These are phyloP conservation scores for Populus pruinosa DNA, from an alignment of 345 rosid species.

Conservation along the genomic window DNA sequence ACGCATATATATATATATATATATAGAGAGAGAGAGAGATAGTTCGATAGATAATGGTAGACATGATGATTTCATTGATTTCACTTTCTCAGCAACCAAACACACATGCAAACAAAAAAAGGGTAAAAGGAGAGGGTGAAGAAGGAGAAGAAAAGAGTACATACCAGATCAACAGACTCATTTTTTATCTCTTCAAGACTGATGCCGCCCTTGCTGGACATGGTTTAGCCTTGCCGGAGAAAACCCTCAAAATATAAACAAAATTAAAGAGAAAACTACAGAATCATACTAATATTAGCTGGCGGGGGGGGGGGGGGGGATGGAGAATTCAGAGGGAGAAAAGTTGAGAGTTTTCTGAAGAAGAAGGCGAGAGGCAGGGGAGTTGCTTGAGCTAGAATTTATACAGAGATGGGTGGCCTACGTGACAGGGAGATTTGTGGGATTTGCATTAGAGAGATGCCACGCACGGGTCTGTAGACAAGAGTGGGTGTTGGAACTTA, in stretches of 20 bases:
- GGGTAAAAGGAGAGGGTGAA: background rate
- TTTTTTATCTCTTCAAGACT: constrained; percentile 63
- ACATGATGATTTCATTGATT: background rate
- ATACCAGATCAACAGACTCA: constrained; percentile 78
- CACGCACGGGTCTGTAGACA: constrained; percentile 10
- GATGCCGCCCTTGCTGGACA: constrained; percentile 39
- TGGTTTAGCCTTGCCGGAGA: background rate
- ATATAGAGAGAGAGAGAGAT: background rate
- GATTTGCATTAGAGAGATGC: background rate
- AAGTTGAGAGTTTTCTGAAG: background rate
- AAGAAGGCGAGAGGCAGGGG: background rate
- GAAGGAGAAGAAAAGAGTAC: background rate
- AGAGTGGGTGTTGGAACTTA: background rate
- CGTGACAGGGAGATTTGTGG: background rate
- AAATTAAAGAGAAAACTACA: background rate
- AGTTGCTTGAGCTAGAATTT: background rate
- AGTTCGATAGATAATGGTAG: background rate
- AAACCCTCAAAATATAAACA: background rate
- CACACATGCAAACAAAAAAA: background rate
- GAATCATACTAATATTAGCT: background rate
- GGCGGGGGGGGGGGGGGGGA: background rate
- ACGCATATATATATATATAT: too few relatives aligned
- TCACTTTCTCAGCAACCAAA: background rate
- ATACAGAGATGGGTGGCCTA: constrained; percentile 2
- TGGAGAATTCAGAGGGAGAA: too few relatives aligned